phyloP scores from a whole-genome alignment of 768 basidiomycete genomes.

The Dioszegia hungarica region DNA sequence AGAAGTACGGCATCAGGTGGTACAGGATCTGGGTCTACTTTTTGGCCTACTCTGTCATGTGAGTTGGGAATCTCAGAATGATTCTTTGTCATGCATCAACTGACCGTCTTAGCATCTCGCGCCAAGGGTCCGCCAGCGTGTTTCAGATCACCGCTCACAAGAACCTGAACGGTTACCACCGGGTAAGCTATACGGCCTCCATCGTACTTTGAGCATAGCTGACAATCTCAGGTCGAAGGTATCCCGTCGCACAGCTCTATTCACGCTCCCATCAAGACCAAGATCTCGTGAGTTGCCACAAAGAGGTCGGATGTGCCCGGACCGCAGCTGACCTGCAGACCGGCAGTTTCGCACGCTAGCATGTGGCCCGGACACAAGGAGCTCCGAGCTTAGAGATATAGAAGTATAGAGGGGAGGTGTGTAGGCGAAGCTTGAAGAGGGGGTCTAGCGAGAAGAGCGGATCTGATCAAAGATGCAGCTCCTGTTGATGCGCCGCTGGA shows the following conservation, averaged over 20 bases:
- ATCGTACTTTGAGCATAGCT: not conserved
- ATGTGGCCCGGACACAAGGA: constrained; percentile 28
- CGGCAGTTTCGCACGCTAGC: constrained; percentile 34
- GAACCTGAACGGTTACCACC: constrained; percentile 92
- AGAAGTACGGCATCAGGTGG: constrained; percentile 86
- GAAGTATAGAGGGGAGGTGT: not conserved
- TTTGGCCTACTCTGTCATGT: constrained; percentile 85
- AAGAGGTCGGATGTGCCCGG: not conserved
- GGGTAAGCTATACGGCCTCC: constrained; percentile 45
- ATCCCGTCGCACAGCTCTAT: constrained; percentile 62
- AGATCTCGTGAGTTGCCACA: constrained; percentile 32
- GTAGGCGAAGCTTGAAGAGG: not conserved
- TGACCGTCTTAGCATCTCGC: constrained; percentile 50
- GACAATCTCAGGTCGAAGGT: constrained; percentile 58
- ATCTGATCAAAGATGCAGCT: no score
- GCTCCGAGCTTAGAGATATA: not conserved
- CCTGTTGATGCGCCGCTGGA: no score
- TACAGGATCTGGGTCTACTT: constrained; percentile 96
- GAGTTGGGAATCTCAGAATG: not conserved
- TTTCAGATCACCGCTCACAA: constrained; percentile 99
- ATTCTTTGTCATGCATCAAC: not conserved
- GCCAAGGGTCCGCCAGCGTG: constrained; percentile 83
- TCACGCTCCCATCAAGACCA: constrained; percentile 33
- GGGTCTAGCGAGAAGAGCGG: no score
- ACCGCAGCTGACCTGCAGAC: constrained; percentile 10